These are phyloP conservation scores for Stephania japonica DNA, from an alignment of 164 flowering plant genomes.

Conservation along the genomic window DNA sequence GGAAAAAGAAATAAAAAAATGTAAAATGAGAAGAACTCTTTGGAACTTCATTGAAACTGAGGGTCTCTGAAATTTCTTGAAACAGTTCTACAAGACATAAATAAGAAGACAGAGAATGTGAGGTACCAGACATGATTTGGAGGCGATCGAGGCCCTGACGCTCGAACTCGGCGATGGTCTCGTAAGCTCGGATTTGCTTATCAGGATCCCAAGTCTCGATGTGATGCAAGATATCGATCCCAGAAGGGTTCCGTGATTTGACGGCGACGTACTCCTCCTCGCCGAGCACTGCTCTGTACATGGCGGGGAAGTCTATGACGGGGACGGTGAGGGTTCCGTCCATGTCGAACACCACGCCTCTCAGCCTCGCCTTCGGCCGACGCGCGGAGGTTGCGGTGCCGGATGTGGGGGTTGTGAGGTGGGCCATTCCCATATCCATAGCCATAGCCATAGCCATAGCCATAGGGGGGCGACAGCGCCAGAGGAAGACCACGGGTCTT, in stretches of 20 bases:
- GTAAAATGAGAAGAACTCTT: too few relatives aligned
- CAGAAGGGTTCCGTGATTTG: constrained; percentile 48
- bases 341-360: constrained; percentile 97
- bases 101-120: too few relatives aligned
- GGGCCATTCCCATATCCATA: too few relatives aligned
- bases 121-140: constrained; percentile 83
- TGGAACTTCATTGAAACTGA: too few relatives aligned
- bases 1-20: too few relatives aligned
- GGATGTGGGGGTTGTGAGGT: neutral
- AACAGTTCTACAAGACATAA: too few relatives aligned
- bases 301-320: constrained; percentile 77
- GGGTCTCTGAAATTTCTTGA: too few relatives aligned
- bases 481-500: too few relatives aligned
- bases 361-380: constrained; percentile 28
- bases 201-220: constrained; percentile 69
- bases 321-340: constrained; percentile 97
- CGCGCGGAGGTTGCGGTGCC: neutral
- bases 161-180: constrained; percentile 70
- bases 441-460: too few relatives aligned
- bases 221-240: constrained; percentile 77
- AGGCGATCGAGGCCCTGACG: constrained; percentile 70
- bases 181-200: constrained; percentile 55
- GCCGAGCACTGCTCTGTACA: constrained; percentile 80
- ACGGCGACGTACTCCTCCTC: constrained; percentile 50
- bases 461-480: too few relatives aligned